phyloP scores from a whole-genome alignment of 495 filamentous ascomycete genomes.

The Barbatosphaeria neglecta region DNA sequence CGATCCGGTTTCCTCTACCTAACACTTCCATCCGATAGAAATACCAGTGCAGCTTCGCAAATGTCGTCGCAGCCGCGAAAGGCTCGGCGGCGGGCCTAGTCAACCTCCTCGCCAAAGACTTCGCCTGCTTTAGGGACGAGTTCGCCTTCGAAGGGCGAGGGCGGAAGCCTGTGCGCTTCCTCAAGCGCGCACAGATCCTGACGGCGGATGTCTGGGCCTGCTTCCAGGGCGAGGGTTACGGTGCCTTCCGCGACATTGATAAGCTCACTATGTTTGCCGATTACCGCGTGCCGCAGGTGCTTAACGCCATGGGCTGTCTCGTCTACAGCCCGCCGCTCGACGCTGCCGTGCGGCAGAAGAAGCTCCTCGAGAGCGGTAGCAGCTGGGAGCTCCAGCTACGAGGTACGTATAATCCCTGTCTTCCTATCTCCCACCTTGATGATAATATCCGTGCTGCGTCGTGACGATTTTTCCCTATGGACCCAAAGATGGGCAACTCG shows the following conservation, averaged over 20 bases:
- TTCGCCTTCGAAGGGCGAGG: conserved; percentile 51
- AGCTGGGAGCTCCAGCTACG: conserved; percentile 82
- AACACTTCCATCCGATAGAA: too few relatives aligned
- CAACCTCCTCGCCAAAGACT: conserved; percentile 66
- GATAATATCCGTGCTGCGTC: not conserved
- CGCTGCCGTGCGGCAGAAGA: conserved; percentile 48
- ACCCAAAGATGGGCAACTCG: too few relatives aligned
- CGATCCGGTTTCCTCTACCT: conserved; percentile 26
- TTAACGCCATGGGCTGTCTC: conserved; percentile 72
- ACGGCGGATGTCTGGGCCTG: conserved; percentile 94
- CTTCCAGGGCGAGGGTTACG: conserved; percentile 69
- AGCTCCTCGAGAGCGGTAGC: conserved; percentile 56
- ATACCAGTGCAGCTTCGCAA: conserved; percentile 64
- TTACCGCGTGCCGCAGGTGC: conserved; percentile 91
- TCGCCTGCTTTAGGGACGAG: conserved; percentile 80
- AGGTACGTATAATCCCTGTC: conserved; percentile 46
- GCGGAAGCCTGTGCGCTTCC: conserved; percentile 58
- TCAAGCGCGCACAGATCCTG: conserved; percentile 91
- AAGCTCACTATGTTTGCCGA: conserved; percentile 99
- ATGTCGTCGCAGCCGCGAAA: conserved; percentile 63
- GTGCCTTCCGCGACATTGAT: conserved; percentile 81
- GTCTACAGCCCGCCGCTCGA: conserved; percentile 72
- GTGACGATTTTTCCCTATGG: too few relatives aligned
- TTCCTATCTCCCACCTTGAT: not conserved
- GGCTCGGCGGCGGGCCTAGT: conserved; percentile 75